These are phyloP conservation scores for Fusarium luffae DNA, from an alignment of 2,329 filamentous ascomycete genomes.

Conservation along the genomic window DNA sequence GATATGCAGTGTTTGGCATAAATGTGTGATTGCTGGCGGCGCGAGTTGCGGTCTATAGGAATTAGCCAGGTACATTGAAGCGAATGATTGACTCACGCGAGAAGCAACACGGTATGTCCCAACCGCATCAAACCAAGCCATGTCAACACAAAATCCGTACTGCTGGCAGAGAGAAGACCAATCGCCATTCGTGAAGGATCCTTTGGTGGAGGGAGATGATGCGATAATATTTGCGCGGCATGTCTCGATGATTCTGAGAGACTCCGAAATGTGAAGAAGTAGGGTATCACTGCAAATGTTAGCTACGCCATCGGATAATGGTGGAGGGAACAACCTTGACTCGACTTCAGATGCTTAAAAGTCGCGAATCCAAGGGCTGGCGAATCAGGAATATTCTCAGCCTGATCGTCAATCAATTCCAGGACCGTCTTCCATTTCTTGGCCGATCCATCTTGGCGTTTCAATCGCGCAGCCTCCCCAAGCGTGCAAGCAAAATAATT, in stretches of 20 bases:
- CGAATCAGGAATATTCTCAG: conserved; percentile 49
- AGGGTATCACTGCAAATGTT: background rate
- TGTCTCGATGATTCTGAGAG: conserved; percentile 48
- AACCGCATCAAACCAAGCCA: conserved; percentile 70
- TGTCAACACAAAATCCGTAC: conserved; percentile 65
- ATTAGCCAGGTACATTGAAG: too few relatives aligned
- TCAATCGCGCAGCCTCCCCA: conserved; percentile 61
- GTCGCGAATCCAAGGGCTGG: conserved; percentile 64
- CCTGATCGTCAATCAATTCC: conserved; percentile 62
- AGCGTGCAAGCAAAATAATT: conserved; percentile 73
- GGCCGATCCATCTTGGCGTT: conserved; percentile 25
- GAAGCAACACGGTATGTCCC: conserved; percentile 65
- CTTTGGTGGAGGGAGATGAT: background rate
- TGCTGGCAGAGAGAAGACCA: conserved; percentile 67
- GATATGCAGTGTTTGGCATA: conserved; percentile 61
- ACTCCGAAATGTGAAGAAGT: conserved; percentile 46
- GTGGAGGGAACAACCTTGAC: background rate
- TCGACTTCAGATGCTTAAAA: conserved; percentile 21
- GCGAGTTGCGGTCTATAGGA: too few relatives aligned
- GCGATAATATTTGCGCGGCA: conserved; percentile 47
- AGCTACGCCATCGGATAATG: background rate
- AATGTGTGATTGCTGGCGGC: conserved; percentile 59
- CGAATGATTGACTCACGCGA: conserved; percentile 67
- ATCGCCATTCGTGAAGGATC: background rate
- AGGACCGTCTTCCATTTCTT: conserved; percentile 58